Evolutionary conservation across 1,284 basidiomycete genomes (phyloP), one percentile per base, ranked within the genome.

Genomic region (Coriolopsis trogii): DNA sequence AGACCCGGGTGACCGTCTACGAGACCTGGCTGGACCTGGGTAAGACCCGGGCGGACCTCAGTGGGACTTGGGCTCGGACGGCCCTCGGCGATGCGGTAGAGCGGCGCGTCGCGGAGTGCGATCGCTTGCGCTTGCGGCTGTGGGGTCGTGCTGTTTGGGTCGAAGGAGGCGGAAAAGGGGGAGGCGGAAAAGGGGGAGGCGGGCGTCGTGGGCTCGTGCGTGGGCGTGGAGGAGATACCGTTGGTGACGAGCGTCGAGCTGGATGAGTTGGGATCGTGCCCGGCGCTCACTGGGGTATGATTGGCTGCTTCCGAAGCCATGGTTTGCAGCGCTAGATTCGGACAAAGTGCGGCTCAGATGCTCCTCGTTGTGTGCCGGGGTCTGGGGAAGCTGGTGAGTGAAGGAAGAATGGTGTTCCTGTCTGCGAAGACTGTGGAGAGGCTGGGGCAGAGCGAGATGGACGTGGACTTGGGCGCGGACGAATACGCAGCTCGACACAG

Each of bases 151-250:
- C 10, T 38, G 41, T 62, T 63, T 12, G 63, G 60, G 52, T 65
- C 60, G 54, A 65, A 62, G 36, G 57, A 58, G 25, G 55, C 51
- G 29, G 61, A 63, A 55, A 63, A 60, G 18, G 63, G 62, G 10
- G 59, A 60, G 28, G 44, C 41, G 21, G 51, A 39, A n/a, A n/a
- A n/a, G n/a, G n/a, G n/a, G n/a, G n/a, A n/a, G n/a, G n/a, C n/a
- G n/a, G n/a, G n/a, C 25, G 40, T 33, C 10, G 26, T 26, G 21
- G 28, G 20, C n/a, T 21, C 31, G 26, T 46, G 41, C 9, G 28
- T 16, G 10, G 42, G 25, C 2, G 41, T 24, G 12, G 44, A 39
- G 18, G 43, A 21, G 34, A 15, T 18, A 18, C 23, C 46, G 31
- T 31, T 28, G 41, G 45, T 53, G 6, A 54, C 58, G 46, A 59